phyloP scores from a whole-genome alignment of 805 yeast species.

The Clavispora carvajalis region DNA sequence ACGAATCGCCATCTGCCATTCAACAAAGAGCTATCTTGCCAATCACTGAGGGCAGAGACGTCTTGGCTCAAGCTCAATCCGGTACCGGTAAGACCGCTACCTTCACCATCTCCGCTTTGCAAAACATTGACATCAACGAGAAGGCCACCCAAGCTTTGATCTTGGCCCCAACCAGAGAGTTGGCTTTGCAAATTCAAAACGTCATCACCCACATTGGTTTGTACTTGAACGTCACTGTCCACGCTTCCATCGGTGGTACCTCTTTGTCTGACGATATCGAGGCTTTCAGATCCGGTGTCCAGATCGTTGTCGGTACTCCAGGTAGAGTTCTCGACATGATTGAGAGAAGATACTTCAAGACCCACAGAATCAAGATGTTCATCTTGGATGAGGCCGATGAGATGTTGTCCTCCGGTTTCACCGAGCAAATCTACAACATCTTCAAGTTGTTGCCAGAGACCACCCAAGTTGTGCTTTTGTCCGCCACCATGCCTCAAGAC shows the following conservation, averaged over 20 bases:
- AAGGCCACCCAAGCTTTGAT: constrained; percentile 88
- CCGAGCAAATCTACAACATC: constrained; percentile 92
- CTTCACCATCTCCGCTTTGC: constrained; percentile 68
- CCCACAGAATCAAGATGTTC: constrained; percentile 86
- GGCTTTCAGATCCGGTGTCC: constrained; percentile 80
- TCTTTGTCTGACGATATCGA: constrained; percentile 81
- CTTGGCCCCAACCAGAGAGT: constrained; percentile 95
- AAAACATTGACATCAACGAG: constrained; percentile 65
- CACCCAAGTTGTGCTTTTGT: constrained; percentile 90
- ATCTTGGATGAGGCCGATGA: constrained; percentile 98
- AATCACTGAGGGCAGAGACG: constrained; percentile 68
- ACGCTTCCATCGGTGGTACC: constrained; percentile 98
- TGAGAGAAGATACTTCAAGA: constrained; percentile 77
- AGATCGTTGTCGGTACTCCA: constrained; percentile 95
- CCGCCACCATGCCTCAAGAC: constrained; percentile 92
- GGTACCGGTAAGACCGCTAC: constrained; percentile 94
- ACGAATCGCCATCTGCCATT: constrained; percentile 76
- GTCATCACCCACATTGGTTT: constrained; percentile 87
- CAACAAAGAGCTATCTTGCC: constrained; percentile 78
- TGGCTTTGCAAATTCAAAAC: constrained; percentile 92
- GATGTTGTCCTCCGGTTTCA: constrained; percentile 87
- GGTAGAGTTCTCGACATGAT: constrained; percentile 97
- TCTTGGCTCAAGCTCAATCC: constrained; percentile 80
- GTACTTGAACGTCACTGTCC: constrained; percentile 85
- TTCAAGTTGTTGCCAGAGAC: constrained; percentile 82